These are phyloP conservation scores for Haematococcus lacustris DNA, from an alignment of 139 green algal species.

Conservation along the genomic window DNA sequence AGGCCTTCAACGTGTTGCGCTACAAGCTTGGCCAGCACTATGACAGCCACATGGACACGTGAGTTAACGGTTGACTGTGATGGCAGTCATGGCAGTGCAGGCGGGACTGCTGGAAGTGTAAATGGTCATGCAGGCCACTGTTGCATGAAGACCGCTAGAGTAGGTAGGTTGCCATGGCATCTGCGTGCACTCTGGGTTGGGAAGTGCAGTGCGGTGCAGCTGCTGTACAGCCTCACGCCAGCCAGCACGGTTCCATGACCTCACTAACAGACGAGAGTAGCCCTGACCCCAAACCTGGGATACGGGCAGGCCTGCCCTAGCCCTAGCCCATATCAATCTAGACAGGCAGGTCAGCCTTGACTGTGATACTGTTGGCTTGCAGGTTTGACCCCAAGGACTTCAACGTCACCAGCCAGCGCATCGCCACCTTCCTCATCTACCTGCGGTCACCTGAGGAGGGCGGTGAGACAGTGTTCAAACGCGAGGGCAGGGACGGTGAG, in stretches of 20 bases:
- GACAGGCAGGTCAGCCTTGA: no score
- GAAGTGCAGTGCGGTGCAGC: not conserved
- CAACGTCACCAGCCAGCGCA: conserved; percentile 44
- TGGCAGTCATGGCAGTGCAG: no score
- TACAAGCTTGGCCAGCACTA: no score
- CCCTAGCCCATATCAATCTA: not conserved
- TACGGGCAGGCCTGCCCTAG: not conserved
- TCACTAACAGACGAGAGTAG: not conserved
- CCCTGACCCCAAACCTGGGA: not conserved
- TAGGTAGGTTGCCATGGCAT: no score
- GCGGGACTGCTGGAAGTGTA: no score
- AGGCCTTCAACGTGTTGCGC: conserved; percentile 23
- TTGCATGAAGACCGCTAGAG: no score
- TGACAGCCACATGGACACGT: no score
- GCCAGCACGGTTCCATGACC: conserved; percentile 8
- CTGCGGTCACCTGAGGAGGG: conserved; percentile 68
- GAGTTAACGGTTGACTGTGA: no score
- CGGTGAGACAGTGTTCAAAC: conserved; percentile 58
- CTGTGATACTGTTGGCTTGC: no score
- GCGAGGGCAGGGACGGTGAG: conserved; percentile 59
- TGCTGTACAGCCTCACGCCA: not conserved
- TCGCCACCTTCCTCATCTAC: conserved; percentile 73
- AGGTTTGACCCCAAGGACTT: conserved; percentile 8
- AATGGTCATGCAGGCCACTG: no score
- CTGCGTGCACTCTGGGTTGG: no score